phyloP scores from a whole-genome alignment of 352 stramenopile species.

The Saprolegnia diclina region DNA sequence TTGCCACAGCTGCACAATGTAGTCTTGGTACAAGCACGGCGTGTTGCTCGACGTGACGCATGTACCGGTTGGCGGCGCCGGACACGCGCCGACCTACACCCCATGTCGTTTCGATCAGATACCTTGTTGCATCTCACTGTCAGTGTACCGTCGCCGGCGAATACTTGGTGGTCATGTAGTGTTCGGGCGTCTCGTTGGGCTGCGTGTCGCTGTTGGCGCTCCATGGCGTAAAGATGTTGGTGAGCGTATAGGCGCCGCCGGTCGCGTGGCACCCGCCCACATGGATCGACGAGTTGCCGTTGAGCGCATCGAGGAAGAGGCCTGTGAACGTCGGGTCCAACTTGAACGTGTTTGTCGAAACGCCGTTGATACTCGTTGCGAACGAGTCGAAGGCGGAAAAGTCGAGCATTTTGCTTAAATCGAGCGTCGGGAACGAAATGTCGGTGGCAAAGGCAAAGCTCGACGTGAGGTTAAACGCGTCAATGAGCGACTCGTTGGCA shows the following conservation, averaged over 20 bases:
- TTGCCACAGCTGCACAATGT: background rate
- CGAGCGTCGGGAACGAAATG: slow-evolving; percentile 43
- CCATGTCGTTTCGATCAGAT: background rate
- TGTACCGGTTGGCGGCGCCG: too few species aligned
- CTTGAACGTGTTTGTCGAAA: slow-evolving; percentile 31
- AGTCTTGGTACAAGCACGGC: background rate
- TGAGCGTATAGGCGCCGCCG: slow-evolving; percentile 31
- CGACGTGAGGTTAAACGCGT: slow-evolving; percentile 47
- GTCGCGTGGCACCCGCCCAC: background rate
- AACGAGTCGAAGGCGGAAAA: slow-evolving; percentile 46
- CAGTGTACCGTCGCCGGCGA: background rate
- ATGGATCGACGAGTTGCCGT: slow-evolving; percentile 32
- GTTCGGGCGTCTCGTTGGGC: background rate
- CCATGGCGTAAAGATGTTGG: slow-evolving; percentile 41
- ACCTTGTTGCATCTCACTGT: too few species aligned
- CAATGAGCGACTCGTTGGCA: slow-evolving; percentile 49
- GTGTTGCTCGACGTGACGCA: background rate
- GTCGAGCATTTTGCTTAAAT: slow-evolving; percentile 38
- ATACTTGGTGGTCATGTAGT: slow-evolving; percentile 32
- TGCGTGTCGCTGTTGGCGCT: slow-evolving; percentile 27
- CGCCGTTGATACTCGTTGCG: slow-evolving; percentile 27
- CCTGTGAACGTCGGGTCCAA: slow-evolving; percentile 28
- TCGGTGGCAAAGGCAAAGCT: slow-evolving; percentile 54
- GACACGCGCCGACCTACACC: background rate
- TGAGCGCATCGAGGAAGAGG: slow-evolving; percentile 30